Evolutionary conservation across 495 filamentous ascomycete genomes (phyloP), one percentile per base, ranked within the genome.

Genomic region (Lichina pygmaea): DNA sequence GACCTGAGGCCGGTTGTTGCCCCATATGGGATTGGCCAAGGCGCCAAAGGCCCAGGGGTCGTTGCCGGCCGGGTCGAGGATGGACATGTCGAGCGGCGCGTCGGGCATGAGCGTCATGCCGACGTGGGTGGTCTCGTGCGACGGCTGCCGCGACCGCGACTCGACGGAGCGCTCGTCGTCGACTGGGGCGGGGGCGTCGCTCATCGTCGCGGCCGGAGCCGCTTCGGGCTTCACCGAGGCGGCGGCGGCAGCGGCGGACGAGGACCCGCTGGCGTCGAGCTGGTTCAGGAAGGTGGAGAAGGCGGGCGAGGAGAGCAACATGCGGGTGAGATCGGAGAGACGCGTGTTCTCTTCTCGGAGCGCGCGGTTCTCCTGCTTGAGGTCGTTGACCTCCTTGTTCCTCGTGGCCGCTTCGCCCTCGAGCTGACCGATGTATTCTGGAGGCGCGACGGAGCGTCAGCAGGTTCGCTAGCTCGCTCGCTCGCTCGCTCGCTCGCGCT

Each of bases 391-490:
- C 55, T 91, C 81, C 48, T 65, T 73, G 15, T 71, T 69, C 57
- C 80, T 78, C 48, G 60, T 60, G 6, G 80, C 75, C 47, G 93
- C 70, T 59, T 93, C 81, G 48, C 67, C 66, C 60, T 94, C 85
- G n/a, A 94, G 77, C 55, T 92, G 81, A 46, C 68, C 68, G 54
- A 94, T 94, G 57, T 95, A 94, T 66, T 93, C 89, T 97, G 54
- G 10, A 44, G 15, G 50, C 7, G 57, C 81, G 70, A 82, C 72
- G 44, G 34, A 34, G 1, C 24, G 24, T 13, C 24, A 24, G 24
- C 24, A 24, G 2, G 24, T 24, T 24, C 24, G 24, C n/a, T n/a
- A n/a, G n/a, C n/a, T n/a, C n/a, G n/a, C n/a, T n/a, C n/a, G n/a
- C n/a, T n/a, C n/a, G n/a, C n/a, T n/a, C n/a, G n/a, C n/a, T n/a